Evolutionary conservation across 2,329 filamentous ascomycete species (phyloP), one percentile per base, ranked within the genome.

Genomic region (Byssothecium circinans): DNA sequence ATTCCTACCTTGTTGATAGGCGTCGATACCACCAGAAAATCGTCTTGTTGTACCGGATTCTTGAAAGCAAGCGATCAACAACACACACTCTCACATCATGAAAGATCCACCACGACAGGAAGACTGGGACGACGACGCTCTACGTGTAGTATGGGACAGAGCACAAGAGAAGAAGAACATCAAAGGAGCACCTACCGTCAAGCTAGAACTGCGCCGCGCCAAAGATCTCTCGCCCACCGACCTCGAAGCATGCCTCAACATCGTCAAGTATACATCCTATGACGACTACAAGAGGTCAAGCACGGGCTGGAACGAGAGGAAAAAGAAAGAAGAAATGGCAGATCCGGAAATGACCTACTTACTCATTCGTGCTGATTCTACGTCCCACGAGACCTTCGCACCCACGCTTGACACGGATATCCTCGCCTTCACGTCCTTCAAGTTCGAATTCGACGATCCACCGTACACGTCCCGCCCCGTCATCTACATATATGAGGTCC

Each of bases 401-500:
- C 20, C 36, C 3, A 30, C 14, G 14, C 18, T 43, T n/a, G 14
- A 38, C 18, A 38, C 47, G 17, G 41, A 43, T 2, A 55, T 67
- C 15, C 18, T 65, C 8, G 69, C 62, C 40, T 72, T 88, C 59
- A 76, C 80, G 1, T 87, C 84, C 4, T 74, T 88, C 57, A 87
- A 88, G 84, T 82, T 84, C 2, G 86, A 84, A 0, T 81, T 80
- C 58, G 86, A 89, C 62, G 82, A 85, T 52, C 56, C 64, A 1
- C 60, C 64, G 2, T 43, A 68, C 35, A 43, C 59, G 14, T 39
- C 63, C n/a, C 65, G 65, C n/a, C 76, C 83, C 0, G 87, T 91
- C 2, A 64, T 90, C 17, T 92, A 91, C 68, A 85, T 88, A 67
- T 92, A 91, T 65, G 88, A 92, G 70, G 82, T 92, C 29, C 88